phyloP scores from a whole-genome alignment of 129 eudicot species.

The Flaveria bidentis region DNA sequence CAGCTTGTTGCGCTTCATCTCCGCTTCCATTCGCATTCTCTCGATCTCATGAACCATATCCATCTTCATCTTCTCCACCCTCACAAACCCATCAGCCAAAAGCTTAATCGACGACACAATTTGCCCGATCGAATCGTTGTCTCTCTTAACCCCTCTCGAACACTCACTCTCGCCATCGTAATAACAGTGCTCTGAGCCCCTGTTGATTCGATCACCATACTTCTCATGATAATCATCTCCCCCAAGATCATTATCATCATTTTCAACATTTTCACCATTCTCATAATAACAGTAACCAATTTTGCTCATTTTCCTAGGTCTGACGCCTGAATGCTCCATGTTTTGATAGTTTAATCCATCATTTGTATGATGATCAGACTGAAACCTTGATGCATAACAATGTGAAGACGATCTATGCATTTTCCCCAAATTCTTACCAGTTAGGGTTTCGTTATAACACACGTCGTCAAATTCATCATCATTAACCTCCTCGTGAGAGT shows the following conservation, averaged over 20 bases:
- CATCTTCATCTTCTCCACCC: conserved; percentile 93
- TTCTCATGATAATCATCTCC: conserved; percentile 22
- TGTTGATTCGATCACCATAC: conserved; percentile 29
- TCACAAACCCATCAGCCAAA: conserved; percentile 82
- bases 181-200: conserved; percentile 20
- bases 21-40: conserved; percentile 75
- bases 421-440: conserved; percentile 35
- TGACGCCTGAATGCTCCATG: conserved; percentile 29
- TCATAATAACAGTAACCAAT: conserved; percentile 25
- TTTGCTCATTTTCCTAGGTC: conserved; percentile 44
- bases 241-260: background rate
- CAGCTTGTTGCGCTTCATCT: conserved; percentile 76
- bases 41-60: conserved; percentile 88
- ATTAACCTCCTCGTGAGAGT: conserved; percentile 27
- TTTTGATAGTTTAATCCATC: background rate
- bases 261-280: conserved; percentile 4
- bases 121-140: conserved; percentile 44
- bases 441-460: conserved; percentile 25
- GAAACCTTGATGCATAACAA: conserved; percentile 22
- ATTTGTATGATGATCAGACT: background rate
- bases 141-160: conserved; percentile 45
- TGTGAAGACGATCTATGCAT: conserved; percentile 17
- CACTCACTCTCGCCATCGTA: conserved; percentile 19
- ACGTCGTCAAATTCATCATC: conserved; percentile 28
- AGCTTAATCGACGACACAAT: conserved; percentile 64